These are phyloP conservation scores for Populus deltoides DNA, from an alignment of 345 rosid species.

Conservation along the genomic window DNA sequence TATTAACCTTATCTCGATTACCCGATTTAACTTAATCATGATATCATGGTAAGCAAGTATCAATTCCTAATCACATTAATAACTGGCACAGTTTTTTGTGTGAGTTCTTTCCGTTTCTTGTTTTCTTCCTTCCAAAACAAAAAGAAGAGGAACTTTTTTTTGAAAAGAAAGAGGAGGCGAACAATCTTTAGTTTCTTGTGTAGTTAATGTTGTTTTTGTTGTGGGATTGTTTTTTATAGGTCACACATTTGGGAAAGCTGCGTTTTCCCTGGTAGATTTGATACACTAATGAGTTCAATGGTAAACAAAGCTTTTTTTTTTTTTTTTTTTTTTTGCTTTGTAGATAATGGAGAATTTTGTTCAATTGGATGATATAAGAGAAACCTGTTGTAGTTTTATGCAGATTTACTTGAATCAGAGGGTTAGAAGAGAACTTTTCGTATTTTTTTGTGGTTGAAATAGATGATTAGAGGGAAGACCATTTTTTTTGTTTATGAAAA, in stretches of 20 bases:
- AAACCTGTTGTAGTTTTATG: too few species aligned
- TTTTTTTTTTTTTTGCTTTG: too few species aligned
- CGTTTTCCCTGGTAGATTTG: constrained; percentile 85
- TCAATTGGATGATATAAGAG: too few species aligned
- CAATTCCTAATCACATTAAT: too few species aligned
- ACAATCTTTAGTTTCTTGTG: neutral
- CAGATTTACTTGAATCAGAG: too few species aligned
- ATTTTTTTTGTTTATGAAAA: neutral
- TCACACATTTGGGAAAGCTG: constrained; percentile 84
- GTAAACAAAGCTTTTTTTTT: constrained; percentile 28
- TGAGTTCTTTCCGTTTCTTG: neutral
- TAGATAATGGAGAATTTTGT: neutral
- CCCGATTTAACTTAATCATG: constrained; percentile 82
- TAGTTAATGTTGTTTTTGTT: neutral
- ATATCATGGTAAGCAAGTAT: constrained; percentile 52
- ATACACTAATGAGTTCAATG: constrained; percentile 78
- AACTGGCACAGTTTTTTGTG: neutral
- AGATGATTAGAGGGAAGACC: too few species aligned
- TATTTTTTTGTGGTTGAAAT: too few species aligned
- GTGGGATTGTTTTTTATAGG: constrained; percentile 30
- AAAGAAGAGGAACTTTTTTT: neutral
- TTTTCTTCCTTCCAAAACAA: neutral
- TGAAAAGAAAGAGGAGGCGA: neutral
- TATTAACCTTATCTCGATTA: constrained; percentile 60
- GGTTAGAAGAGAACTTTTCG: too few species aligned